These are phyloP conservation scores for Ciborinia camelliae DNA, from an alignment of 2,329 filamentous ascomycete genomes.

Conservation along the genomic window DNA sequence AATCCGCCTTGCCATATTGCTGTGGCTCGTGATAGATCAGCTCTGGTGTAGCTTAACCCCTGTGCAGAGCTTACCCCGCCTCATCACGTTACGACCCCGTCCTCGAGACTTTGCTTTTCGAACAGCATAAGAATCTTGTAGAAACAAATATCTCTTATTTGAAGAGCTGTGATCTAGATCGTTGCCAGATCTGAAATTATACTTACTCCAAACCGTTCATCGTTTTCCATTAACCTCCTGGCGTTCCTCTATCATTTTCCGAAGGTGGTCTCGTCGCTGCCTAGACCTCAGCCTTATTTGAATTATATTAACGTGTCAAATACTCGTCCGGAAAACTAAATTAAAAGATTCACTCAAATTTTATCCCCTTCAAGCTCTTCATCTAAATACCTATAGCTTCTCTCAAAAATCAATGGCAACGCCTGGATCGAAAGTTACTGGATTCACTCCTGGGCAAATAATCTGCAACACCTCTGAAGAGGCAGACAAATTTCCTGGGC, in stretches of 20 bases:
- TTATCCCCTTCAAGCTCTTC: background rate
- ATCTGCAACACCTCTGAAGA: background rate
- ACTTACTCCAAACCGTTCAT: background rate
- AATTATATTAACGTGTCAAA: background rate
- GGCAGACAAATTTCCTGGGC: too few relatives aligned
- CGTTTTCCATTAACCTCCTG: background rate
- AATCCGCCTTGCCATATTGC: background rate
- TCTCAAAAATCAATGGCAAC: background rate
- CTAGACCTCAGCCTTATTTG: conserved; percentile 1
- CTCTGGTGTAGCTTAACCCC: background rate
- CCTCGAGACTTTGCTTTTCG: background rate
- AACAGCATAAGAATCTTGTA: background rate
- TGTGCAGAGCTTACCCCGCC: background rate
- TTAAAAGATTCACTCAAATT: background rate
- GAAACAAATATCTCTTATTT: background rate
- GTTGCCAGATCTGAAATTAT: background rate
- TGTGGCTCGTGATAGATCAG: conserved; percentile 1
- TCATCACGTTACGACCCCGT: background rate
- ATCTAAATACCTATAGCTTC: background rate
- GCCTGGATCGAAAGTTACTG: background rate
- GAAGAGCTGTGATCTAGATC: background rate
- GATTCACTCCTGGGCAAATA: background rate
- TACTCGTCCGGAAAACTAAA: background rate
- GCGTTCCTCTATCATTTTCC: background rate
- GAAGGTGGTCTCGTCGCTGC: background rate